A percentile compares a stretch with the other conserved stretches of the same genome.
These are phyloP conservation scores for Amylocarpus encephaloides DNA, from an alignment of 2,329 filamentous ascomycete species.

Conservation along the genomic window DNA sequence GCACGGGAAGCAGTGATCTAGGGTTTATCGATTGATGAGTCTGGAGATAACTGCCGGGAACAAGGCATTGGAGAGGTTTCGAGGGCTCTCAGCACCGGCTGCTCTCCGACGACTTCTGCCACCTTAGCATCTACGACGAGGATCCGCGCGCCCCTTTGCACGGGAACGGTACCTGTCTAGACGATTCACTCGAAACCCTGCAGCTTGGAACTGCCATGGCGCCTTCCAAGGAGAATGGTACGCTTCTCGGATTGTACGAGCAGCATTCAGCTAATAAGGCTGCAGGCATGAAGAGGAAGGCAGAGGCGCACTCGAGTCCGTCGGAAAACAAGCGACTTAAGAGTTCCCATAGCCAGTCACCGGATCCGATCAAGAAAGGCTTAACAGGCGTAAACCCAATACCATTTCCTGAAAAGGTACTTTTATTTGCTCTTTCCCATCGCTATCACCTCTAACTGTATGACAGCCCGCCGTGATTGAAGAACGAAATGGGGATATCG, in stretches of 20 bases:
- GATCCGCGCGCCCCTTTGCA: background rate
- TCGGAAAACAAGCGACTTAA: conserved; percentile 61
- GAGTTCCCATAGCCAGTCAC: conserved; percentile 37
- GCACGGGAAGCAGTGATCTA: no score
- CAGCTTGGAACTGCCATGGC: conserved; percentile 18
- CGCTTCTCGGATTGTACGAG: background rate
- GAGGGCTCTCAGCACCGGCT: no score
- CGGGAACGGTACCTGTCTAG: background rate
- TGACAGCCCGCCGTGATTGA: conserved; percentile 77
- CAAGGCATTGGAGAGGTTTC: no score
- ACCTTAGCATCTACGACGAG: no score
- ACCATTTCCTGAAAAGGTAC: conserved; percentile 82
- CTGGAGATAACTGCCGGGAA: no score
- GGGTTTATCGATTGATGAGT: no score
- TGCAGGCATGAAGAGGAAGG: conserved; percentile 59
- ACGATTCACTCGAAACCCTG: background rate
- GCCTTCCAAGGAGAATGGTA: conserved; percentile 24
- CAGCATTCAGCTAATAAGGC: conserved; percentile 1
- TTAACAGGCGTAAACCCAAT: conserved; percentile 54
- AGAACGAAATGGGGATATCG: conserved; percentile 88
- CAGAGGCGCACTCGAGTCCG: conserved; percentile 58
- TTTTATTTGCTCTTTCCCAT: background rate
- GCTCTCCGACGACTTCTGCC: no score
- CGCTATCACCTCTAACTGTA: conserved; percentile 23
- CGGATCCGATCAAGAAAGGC: conserved; percentile 35